These are phyloP conservation scores for Rutstroemia sp. DNA, from an alignment of 2,329 filamentous ascomycete genomes.

Conservation along the genomic window DNA sequence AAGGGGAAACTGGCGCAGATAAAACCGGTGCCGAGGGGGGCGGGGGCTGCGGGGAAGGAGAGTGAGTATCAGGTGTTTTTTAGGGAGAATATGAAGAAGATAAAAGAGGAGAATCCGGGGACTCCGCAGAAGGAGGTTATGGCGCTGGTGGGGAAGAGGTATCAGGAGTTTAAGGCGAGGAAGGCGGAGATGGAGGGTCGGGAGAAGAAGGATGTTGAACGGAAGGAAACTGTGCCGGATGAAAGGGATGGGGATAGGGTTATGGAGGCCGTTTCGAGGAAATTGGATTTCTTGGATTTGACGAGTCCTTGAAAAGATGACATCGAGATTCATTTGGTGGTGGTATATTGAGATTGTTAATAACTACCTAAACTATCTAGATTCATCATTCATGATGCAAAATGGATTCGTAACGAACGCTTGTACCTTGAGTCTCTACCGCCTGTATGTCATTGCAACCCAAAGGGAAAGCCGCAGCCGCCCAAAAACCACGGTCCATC, in stretches of 20 bases:
- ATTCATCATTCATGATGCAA: not conserved
- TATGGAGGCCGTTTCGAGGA: constrained; percentile 20
- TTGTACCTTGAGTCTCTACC: not conserved
- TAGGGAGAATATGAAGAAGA: constrained; percentile 57
- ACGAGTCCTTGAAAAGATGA: constrained; percentile 18
- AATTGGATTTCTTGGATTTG: constrained; percentile 29
- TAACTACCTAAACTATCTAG: too few species aligned
- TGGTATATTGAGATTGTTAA: too few species aligned
- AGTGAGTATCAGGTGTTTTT: constrained; percentile 52
- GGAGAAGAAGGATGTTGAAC: constrained; percentile 3
- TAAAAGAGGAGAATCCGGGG: constrained; percentile 45
- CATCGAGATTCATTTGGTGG: too few species aligned
- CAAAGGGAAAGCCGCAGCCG: too few species aligned
- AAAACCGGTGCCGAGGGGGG: constrained; percentile 62
- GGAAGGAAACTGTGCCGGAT: constrained; percentile 6
- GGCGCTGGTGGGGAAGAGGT: constrained; percentile 57
- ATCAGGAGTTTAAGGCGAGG: constrained; percentile 43
- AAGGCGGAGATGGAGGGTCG: constrained; percentile 10
- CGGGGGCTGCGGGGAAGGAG: constrained; percentile 20
- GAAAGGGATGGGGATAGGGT: constrained; percentile 16
- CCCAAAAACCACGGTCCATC: not conserved
- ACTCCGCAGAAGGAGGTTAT: constrained; percentile 62
- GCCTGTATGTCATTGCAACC: too few species aligned
- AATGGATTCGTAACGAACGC: not conserved
- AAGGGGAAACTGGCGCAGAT: constrained; percentile 65